Evolutionary conservation across 2,329 filamentous ascomycete genomes (phyloP), one percentile per base, ranked within the genome.

Genomic region (Botryosphaeria dothidea): DNA sequence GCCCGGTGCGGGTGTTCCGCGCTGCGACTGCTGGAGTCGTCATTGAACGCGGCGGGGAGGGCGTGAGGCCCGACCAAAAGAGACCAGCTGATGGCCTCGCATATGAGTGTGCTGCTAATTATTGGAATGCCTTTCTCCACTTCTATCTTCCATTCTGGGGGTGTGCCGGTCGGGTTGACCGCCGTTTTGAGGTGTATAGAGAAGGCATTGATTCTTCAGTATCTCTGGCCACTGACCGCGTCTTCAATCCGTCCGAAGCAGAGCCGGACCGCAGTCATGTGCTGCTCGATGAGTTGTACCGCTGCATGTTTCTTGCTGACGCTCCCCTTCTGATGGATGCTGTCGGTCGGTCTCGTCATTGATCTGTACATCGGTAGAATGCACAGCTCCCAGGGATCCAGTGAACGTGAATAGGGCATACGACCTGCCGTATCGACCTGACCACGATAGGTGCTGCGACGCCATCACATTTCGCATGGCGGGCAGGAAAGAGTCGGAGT

Each of bases 161-260:
- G 11, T 15, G 27, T 19, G 27, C 49, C n/a, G 31, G 3, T n/a
- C 27, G 49, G 31, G 21, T 36, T 54, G 49, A 54, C 49, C 49
- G 49, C 49, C 31, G 23, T 15, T 27, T 5, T 36, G 34, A 34
- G n/a, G n/a, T 34, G 31, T 8, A 34, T 6, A 34, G 31, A 34
- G 31, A 11, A 34, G 13, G 31, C 7, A 34, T 34, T 11, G 13
- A 21, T 41, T 31, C 25, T 6, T 6, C 52, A 25, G 36, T 57
- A 27, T 57, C 54, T 29, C 36, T 31, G 25, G 54, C 54, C 23
- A 45, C 36, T 57, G 36, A 15, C 36, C 11, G 54, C 54, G 9
- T 57, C 36, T 38, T 13, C 31, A 21, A 13, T 43, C 36, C 36
- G 54, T 57, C 54, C 54, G 54, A 57, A 29, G 54, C 54, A 57